Conservation (phyloP, 2,329 filamentous ascomycete species). For the Stemphylium beticola region DNA sequence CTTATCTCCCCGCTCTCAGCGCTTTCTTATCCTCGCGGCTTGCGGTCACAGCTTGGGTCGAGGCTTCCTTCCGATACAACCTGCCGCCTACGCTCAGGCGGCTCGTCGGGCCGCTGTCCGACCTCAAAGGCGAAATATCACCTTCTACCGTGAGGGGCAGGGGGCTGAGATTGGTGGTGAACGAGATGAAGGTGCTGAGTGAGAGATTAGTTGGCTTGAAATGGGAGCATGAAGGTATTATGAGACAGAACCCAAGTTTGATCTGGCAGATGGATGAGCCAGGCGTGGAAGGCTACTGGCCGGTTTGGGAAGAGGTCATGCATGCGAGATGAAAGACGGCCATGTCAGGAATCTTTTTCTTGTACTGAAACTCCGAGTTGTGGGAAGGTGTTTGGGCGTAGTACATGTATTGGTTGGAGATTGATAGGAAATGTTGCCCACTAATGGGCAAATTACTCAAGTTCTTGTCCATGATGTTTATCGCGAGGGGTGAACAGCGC, state of each 20-base stretch:
- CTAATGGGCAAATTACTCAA: no score
- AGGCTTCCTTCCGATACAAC: slow-evolving; percentile 41
- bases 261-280: slow-evolving; percentile 34
- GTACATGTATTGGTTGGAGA: no score
- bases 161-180: slow-evolving; percentile 33
- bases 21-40: slow-evolving; percentile 34
- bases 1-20: slow-evolving; percentile 34
- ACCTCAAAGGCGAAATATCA: slow-evolving; percentile 27
- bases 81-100: slow-evolving; percentile 40
- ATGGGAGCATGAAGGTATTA: slow-evolving; percentile 22
- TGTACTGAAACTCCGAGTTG: no score
- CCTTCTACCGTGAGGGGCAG: slow-evolving; percentile 32
- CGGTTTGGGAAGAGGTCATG: slow-evolving; percentile 19
- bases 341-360: no score
- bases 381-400: no score
- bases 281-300: slow-evolving; percentile 19
- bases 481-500: no score
- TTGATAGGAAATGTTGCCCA: no score
- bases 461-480: no score
- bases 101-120: slow-evolving; percentile 32
- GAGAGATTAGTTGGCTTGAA: slow-evolving; percentile 33
- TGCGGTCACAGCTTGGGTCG: slow-evolving; percentile 40
- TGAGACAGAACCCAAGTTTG: slow-evolving; percentile 36
- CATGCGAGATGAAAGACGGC: no score
- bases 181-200: slow-evolving; percentile 30